Percentiles rank a stretch among this genome's conserved stretches.
These are phyloP conservation scores for Scytalidium lignicola DNA, from an alignment of 2,329 filamentous ascomycete species.

Conservation along the genomic window DNA sequence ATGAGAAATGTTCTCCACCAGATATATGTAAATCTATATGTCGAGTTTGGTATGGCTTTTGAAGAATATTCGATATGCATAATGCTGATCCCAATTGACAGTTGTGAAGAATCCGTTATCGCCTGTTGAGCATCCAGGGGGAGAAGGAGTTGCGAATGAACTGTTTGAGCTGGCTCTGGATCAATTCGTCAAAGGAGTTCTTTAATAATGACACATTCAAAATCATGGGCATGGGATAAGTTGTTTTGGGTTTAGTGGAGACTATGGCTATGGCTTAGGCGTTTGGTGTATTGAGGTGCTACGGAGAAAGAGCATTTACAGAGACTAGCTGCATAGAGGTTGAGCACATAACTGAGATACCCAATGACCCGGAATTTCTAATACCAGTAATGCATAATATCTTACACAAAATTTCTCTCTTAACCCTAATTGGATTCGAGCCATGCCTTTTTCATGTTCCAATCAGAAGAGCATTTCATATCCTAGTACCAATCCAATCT, in stretches of 20 bases:
- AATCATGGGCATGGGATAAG: neutral
- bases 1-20: conserved; percentile 94
- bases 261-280: neutral
- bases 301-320: no score
- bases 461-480: neutral
- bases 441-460: neutral
- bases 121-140: conserved; percentile 63
- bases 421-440: neutral
- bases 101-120: conserved; percentile 68
- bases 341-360: no score
- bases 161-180: conserved; percentile 69
- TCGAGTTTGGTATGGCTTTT: conserved; percentile 72
- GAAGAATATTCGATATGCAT: neutral
- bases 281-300: neutral
- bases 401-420: neutral
- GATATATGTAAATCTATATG: conserved; percentile 97
- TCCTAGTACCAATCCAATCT: neutral
- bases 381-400: neutral
- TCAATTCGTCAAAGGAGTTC: conserved; percentile 66
- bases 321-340: no score
- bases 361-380: no score
- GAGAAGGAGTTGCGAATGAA: conserved; percentile 66
- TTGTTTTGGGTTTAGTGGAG: neutral
- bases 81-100: conserved; percentile 24
- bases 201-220: conserved; percentile 30